Evolutionary conservation across 805 yeast genomes (phyloP).

Genomic region (Groenewaldozyma tartarivorans): DNA sequence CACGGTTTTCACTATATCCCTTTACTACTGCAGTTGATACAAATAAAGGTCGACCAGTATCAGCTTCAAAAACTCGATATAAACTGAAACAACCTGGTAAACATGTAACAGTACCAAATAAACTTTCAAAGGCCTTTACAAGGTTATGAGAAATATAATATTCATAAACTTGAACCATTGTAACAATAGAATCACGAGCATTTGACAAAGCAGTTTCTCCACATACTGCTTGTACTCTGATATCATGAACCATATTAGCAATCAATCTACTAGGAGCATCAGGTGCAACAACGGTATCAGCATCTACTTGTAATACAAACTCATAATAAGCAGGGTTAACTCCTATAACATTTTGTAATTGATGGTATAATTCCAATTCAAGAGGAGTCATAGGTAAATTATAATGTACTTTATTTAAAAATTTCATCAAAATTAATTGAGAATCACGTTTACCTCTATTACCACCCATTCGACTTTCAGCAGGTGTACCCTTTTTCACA

Average conservation of each 20-base stretch:
- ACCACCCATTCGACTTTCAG: constrained; percentile 48
- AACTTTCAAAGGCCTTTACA: constrained; percentile 53
- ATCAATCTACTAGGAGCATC: constrained; percentile 47
- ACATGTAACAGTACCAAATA: constrained; percentile 57
- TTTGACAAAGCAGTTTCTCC: constrained; percentile 53
- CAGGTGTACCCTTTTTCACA: constrained; percentile 54
- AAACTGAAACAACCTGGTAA: constrained; percentile 57
- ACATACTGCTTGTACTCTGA: constrained; percentile 48
- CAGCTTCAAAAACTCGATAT: constrained; percentile 46
- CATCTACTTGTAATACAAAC: constrained; percentile 48
- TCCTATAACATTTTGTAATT: constrained; percentile 49
- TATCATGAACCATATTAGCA: constrained; percentile 48
- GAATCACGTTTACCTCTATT: constrained; percentile 61
- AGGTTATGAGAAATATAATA: constrained; percentile 56
- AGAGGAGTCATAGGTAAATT: constrained; percentile 51
- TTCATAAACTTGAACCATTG: constrained; percentile 55
- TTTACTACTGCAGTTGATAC: constrained; percentile 53
- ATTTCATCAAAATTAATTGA: constrained; percentile 50
- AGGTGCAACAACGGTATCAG: constrained; percentile 50
- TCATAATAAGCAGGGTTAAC: constrained; percentile 50
- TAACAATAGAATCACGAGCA: constrained; percentile 42
- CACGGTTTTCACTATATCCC: constrained; percentile 44
- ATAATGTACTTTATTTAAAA: constrained; percentile 50
- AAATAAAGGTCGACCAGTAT: constrained; percentile 48
- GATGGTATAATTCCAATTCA: constrained; percentile 45